phyloP scores from a whole-genome alignment of 805 yeast genomes.

The Ogataea pini region DNA sequence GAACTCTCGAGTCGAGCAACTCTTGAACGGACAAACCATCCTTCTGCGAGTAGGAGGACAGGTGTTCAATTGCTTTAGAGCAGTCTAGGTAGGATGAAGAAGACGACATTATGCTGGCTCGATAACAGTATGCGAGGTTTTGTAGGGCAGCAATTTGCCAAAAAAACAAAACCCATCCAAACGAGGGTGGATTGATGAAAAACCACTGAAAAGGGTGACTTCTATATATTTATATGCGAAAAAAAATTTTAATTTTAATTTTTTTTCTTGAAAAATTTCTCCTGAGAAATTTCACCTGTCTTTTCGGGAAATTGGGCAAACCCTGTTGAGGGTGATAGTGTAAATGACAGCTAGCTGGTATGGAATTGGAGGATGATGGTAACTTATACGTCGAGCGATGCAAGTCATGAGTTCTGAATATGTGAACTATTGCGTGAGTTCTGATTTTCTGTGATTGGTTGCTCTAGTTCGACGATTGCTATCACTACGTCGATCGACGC shows the following conservation, averaged over 20 bases:
- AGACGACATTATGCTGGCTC: slow-evolving; percentile 4
- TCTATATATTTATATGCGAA: slow-evolving; percentile 2
- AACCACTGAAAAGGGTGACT: background rate
- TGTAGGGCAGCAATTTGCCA: slow-evolving; percentile 28
- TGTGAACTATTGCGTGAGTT: too few relatives aligned
- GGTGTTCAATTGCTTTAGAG: slow-evolving; percentile 65
- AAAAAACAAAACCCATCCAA: slow-evolving; percentile 18
- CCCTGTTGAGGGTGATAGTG: too few relatives aligned
- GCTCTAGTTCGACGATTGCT: background rate
- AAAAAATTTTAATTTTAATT: background rate
- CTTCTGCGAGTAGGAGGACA: slow-evolving; percentile 62
- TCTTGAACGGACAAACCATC: slow-evolving; percentile 86
- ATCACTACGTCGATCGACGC: background rate
- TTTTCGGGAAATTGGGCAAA: background rate
- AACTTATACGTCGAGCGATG: too few relatives aligned
- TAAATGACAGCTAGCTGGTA: too few relatives aligned
- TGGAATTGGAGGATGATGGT: too few relatives aligned
- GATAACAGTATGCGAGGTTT: slow-evolving; percentile 8
- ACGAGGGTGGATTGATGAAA: background rate
- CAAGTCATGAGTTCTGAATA: too few relatives aligned
- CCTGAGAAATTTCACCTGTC: background rate
- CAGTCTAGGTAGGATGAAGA: slow-evolving; percentile 35
- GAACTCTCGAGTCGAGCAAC: slow-evolving; percentile 83
- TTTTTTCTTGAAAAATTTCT: background rate
- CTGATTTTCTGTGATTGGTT: background rate